A percentile compares a stretch with the other conserved stretches of the same genome.
phyloP scores from a whole-genome alignment of 2,329 filamentous ascomycete genomes.

The Diaporthe sp. region DNA sequence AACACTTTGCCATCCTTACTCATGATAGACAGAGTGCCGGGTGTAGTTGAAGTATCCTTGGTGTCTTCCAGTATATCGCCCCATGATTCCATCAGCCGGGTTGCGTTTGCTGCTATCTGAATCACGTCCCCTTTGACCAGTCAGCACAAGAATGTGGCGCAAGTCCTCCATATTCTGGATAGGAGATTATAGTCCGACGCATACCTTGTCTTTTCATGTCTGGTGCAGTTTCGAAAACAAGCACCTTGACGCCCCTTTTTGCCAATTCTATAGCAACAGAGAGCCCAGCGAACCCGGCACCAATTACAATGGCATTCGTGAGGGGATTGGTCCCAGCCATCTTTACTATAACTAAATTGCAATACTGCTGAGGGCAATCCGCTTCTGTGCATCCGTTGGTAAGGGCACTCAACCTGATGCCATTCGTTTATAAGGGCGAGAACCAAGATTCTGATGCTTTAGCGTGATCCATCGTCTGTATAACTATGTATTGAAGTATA shows the following conservation, averaged over 20 bases:
- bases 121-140: conserved; percentile 2
- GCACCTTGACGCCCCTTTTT: neutral
- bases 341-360: neutral
- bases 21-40: neutral
- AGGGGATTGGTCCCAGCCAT: neutral
- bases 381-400: too few species aligned
- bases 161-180: too few species aligned
- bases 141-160: too few species aligned
- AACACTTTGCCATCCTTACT: neutral
- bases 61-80: conserved; percentile 5
- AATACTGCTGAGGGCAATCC: too few species aligned
- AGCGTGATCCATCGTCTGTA: too few species aligned
- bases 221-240: neutral
- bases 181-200: too few species aligned
- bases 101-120: conserved; percentile 14
- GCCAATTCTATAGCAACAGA: neutral
- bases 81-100: conserved; percentile 2
- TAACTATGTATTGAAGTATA: too few species aligned
- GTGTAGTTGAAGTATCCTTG: neutral
- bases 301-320: neutral
- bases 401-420: too few species aligned
- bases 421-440: too few species aligned
- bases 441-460: too few species aligned
- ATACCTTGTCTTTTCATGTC: conserved; percentile 18
- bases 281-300: neutral